Conservation (phyloP, 1,284 basidiomycete genomes). For the Marasmius sp. region DNA sequence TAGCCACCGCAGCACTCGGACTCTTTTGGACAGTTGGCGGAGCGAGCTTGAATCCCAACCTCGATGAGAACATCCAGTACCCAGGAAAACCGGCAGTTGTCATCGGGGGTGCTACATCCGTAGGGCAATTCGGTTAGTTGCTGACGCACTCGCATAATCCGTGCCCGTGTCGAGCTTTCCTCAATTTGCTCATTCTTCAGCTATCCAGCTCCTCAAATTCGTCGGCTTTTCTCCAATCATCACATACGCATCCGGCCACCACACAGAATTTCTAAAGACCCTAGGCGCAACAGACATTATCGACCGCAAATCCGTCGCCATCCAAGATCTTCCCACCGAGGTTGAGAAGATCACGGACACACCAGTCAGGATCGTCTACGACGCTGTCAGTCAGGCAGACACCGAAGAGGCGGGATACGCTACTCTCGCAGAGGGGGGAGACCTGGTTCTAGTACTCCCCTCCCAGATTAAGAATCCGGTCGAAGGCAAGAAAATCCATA, state of each 20-base stretch:
- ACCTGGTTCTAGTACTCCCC: background rate
- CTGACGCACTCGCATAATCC: too few relatives aligned
- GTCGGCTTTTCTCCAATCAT: constrained; percentile 40
- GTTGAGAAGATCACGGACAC: constrained; percentile 1
- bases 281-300: constrained; percentile 43
- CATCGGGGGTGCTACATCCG: too few relatives aligned
- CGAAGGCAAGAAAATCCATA: constrained; percentile 2
- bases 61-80: too few relatives aligned
- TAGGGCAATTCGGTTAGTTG: too few relatives aligned
- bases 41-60: too few relatives aligned
- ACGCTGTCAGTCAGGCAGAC: constrained; percentile 2
- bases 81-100: too few relatives aligned
- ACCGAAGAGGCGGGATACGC: constrained; percentile 2
- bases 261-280: constrained; percentile 32
- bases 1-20: too few relatives aligned
- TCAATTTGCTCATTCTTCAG: too few relatives aligned
- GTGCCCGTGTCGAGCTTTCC: too few relatives aligned
- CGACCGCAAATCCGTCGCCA: constrained; percentile 23
- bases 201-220: too few relatives aligned
- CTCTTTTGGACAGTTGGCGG: too few relatives aligned
- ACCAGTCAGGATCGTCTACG: constrained; percentile 8
- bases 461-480: background rate
- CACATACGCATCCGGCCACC: constrained; percentile 36
- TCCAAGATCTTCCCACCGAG: constrained; percentile 1
- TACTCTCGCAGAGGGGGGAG: constrained; percentile 1